Evolutionary conservation across 2,329 filamentous ascomycete genomes (phyloP), one percentile per base, ranked within the genome.

Genomic region (Phyllosticta ampelicida): DNA sequence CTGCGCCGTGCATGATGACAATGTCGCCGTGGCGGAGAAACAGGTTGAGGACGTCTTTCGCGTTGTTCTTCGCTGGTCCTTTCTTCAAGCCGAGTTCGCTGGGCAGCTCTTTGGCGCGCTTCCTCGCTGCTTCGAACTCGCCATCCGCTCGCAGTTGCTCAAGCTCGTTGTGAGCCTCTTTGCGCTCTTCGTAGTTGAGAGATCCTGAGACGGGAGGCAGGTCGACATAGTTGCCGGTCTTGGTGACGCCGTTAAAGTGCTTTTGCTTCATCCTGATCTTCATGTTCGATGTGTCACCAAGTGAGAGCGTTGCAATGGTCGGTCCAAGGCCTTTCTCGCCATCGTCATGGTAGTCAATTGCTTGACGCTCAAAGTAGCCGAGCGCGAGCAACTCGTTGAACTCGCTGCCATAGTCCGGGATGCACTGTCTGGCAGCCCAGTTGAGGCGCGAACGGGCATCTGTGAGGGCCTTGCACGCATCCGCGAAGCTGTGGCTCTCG

Each of bases 341-440:
- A 62, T 87, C 85, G 59, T 87, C 84, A 60, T 87, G 84, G 63
- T 79, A 85, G 26, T 72, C 76, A 56, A 87, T 86, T 26, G 75
- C 75, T 53, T 83, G 79, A 0, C 75, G 70, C 63, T 85, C 76
- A 63, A 86, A 80, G 65, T 87, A 88, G 0, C 80, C 83, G 0
- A 87, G 72, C 1, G 79, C 77, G 0, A 87, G 77, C 5, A 83
- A 70, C 65, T 87, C 85, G 61, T 87, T 87, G 70, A 86, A 86
- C 26, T 70, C 59, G 8, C 48, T n/a, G 59, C 65, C 21, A 18
- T 44, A n/a, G 64, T 71, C 51, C 29, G 63, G 5, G 0, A 81
- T 67, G 0, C 78, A 71, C 18, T 67, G 65, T 50, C 74, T 61
- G 1, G 78, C 78, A 2, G 78, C 80, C 81, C 82, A 85, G 21